These are phyloP conservation scores for Ogataea chonburiensis DNA, from an alignment of 805 yeast genomes.

Conservation along the genomic window DNA sequence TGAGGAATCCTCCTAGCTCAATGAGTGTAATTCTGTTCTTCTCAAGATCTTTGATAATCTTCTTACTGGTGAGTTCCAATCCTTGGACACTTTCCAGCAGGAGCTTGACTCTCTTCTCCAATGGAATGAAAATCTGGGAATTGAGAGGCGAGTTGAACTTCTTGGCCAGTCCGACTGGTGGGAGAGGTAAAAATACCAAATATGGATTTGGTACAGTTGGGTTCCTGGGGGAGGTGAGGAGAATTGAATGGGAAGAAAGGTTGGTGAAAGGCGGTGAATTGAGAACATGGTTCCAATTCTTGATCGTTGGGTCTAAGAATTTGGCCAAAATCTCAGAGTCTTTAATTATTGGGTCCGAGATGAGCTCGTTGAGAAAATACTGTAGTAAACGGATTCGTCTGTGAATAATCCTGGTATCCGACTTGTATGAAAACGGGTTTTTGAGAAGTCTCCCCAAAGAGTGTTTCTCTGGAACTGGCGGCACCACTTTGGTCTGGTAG, in stretches of 20 bases:
- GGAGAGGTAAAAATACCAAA: slow-evolving; percentile 47
- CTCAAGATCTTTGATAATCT: slow-evolving; percentile 41
- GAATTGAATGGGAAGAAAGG: slow-evolving; percentile 45
- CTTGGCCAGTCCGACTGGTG: slow-evolving; percentile 32
- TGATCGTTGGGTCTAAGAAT: slow-evolving; percentile 51
- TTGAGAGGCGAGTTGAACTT: slow-evolving; percentile 29
- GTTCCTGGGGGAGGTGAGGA: slow-evolving; percentile 48
- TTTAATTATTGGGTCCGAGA: slow-evolving; percentile 35
- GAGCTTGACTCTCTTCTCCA: slow-evolving; percentile 24
- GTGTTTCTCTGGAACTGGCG: slow-evolving; percentile 93
- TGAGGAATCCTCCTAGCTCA: slow-evolving; percentile 56
- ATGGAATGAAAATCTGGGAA: slow-evolving; percentile 25
- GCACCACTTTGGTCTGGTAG: slow-evolving; percentile 84
- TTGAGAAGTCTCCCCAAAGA: slow-evolving; percentile 39
- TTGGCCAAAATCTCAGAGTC: slow-evolving; percentile 41
- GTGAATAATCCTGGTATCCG: slow-evolving; percentile 39
- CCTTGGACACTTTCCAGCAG: slow-evolving; percentile 20
- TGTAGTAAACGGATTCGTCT: slow-evolving; percentile 47
- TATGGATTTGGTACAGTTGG: slow-evolving; percentile 56
- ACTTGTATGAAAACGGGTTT: slow-evolving; percentile 34
- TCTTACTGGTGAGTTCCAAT: slow-evolving; percentile 39
- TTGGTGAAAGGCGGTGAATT: slow-evolving; percentile 38
- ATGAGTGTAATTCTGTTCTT: slow-evolving; percentile 40
- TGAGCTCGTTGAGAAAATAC: slow-evolving; percentile 42
- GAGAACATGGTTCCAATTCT: slow-evolving; percentile 49